A percentile compares a stretch with the other conserved stretches of the same genome.
phyloP scores from a whole-genome alignment of 805 yeast species.

The Clavispora phyllophila region DNA sequence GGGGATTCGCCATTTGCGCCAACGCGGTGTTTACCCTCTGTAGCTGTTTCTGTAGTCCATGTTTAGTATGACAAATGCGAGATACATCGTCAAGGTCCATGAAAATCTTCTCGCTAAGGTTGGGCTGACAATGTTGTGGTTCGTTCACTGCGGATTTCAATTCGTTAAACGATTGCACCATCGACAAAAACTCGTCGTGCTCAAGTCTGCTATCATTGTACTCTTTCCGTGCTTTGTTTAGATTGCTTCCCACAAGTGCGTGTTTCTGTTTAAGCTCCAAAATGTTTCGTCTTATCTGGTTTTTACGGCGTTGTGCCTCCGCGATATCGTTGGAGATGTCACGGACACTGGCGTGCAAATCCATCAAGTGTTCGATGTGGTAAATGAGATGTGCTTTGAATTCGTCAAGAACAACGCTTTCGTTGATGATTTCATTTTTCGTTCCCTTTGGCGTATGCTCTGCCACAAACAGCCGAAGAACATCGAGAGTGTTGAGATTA shows the following conservation, averaged over 20 bases:
- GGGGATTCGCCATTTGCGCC: background rate
- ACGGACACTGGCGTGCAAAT: constrained; percentile 30
- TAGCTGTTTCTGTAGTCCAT: constrained; percentile 10
- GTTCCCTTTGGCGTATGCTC: constrained; percentile 21
- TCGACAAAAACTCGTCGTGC: constrained; percentile 14
- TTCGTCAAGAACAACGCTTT: constrained; percentile 23
- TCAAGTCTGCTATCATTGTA: constrained; percentile 14
- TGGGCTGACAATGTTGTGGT: background rate
- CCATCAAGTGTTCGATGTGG: constrained; percentile 27
- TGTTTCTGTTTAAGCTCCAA: constrained; percentile 28
- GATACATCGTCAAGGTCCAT: constrained; percentile 3
- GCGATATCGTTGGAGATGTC: constrained; percentile 26
- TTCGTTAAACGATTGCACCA: constrained; percentile 6
- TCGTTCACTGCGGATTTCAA: constrained; percentile 5
- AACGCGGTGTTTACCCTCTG: constrained; percentile 3
- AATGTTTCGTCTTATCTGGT: constrained; percentile 25
- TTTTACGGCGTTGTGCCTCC: constrained; percentile 28
- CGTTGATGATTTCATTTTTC: constrained; percentile 15
- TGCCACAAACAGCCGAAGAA: constrained; percentile 27
- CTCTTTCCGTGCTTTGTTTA: constrained; percentile 22
- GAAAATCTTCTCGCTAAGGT: background rate
- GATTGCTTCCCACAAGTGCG: constrained; percentile 26
- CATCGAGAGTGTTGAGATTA: constrained; percentile 33
- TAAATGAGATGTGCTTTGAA: constrained; percentile 26
- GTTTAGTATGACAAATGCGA: constrained; percentile 4